phyloP scores from a whole-genome alignment of 2,329 filamentous ascomycete genomes.

The Fusarium bactridioides region DNA sequence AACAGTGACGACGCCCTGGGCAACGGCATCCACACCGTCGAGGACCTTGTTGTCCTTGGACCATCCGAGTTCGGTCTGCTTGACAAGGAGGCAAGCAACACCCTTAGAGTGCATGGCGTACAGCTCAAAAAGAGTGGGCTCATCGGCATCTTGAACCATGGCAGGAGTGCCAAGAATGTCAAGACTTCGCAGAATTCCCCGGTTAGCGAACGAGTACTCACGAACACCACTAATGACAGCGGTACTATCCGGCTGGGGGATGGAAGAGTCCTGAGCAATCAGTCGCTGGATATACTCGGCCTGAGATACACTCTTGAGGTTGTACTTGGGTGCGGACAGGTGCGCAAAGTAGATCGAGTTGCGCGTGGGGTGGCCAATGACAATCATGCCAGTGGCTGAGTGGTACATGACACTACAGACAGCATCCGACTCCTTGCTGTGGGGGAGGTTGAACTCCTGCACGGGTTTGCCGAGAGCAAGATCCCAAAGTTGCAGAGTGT shows the following conservation, averaged over 20 bases:
- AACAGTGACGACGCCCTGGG: conserved; percentile 77
- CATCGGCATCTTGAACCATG: conserved; percentile 68
- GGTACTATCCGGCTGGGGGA: conserved; percentile 90
- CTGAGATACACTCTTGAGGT: conserved; percentile 82
- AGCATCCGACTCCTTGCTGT: conserved; percentile 95
- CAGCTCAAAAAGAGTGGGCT: conserved; percentile 86
- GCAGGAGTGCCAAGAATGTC: conserved; percentile 82
- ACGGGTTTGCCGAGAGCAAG: conserved; percentile 93
- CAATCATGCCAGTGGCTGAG: conserved; percentile 88
- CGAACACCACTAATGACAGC: conserved; percentile 97
- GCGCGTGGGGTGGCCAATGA: conserved; percentile 93
- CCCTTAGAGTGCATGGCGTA: conserved; percentile 98
- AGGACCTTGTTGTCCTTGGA: conserved; percentile 88
- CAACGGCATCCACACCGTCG: conserved; percentile 76
- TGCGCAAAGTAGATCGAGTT: conserved; percentile 99
- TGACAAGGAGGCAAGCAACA: conserved; percentile 88
- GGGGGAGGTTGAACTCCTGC: conserved; percentile 95
- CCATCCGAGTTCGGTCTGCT: conserved; percentile 91
- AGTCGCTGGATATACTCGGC: conserved; percentile 86
- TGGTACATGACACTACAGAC: conserved; percentile 98
- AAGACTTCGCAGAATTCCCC: conserved; percentile 86
- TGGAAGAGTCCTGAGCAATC: conserved; percentile 72
- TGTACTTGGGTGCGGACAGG: conserved; percentile 92
- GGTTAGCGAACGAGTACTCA: conserved; percentile 90
- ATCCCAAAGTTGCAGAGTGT: conserved; percentile 98